A percentile compares a stretch with the other conserved stretches of the same genome.
Evolutionary conservation across 2,329 filamentous ascomycete genomes (phyloP).

Genomic region (Phaeoacremonium minimum): DNA sequence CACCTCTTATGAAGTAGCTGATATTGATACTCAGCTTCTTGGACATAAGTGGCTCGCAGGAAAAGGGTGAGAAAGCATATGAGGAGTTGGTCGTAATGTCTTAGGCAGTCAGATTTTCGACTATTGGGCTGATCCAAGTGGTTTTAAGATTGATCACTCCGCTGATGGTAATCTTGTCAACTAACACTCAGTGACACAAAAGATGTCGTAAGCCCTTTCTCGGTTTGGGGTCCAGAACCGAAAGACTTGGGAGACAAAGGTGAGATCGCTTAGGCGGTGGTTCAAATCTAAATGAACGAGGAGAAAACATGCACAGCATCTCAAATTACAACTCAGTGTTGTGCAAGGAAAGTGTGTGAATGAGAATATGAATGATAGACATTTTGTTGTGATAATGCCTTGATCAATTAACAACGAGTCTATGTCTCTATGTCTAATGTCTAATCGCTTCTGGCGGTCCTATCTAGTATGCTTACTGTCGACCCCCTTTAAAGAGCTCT

Average conservation of each 20-base stretch:
- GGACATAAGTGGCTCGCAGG: constrained; percentile 51
- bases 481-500: too few species aligned
- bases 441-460: too few species aligned
- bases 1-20: constrained; percentile 50
- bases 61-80: constrained; percentile 46
- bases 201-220: neutral
- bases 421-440: too few species aligned
- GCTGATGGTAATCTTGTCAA: constrained; percentile 59
- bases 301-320: too few species aligned
- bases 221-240: neutral
- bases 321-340: too few species aligned
- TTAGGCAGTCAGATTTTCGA: constrained; percentile 51
- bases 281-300: too few species aligned
- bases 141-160: constrained; percentile 56
- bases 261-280: too few species aligned
- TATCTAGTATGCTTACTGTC: too few species aligned
- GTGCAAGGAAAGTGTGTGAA: too few species aligned
- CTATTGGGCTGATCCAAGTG: constrained; percentile 30
- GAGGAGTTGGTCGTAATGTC: constrained; percentile 56
- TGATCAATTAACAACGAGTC: too few species aligned
- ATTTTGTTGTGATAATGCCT: too few species aligned
- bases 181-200: constrained; percentile 30
- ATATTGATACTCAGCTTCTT: constrained; percentile 53
- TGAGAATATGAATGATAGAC: too few species aligned
- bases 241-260: neutral